Percentiles rank a stretch among this genome's conserved stretches.
phyloP scores from a whole-genome alignment of 2,329 filamentous ascomycete genomes.

The Aspergillus unguis region DNA sequence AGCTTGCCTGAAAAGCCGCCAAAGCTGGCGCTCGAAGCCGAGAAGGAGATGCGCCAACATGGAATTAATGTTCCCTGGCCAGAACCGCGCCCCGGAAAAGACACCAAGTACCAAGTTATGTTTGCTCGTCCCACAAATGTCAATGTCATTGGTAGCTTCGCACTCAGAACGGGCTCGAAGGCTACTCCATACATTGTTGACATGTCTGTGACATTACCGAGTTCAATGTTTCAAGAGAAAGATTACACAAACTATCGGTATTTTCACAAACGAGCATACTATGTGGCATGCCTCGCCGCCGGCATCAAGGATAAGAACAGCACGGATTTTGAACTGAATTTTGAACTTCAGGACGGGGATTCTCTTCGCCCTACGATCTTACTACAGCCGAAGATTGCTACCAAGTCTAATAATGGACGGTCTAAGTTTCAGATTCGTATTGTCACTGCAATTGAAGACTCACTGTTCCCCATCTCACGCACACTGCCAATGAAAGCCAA shows the following conservation, averaged over 20 bases:
- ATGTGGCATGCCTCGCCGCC: constrained; percentile 75
- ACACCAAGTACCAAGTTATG: constrained; percentile 76
- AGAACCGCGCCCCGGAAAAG: constrained; percentile 69
- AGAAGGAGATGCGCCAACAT: constrained; percentile 64
- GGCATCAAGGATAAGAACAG: constrained; percentile 60
- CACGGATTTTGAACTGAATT: constrained; percentile 57
- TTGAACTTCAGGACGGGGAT: constrained; percentile 69
- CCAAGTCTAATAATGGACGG: constrained; percentile 36
- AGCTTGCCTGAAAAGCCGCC: constrained; percentile 51
- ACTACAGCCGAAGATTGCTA: constrained; percentile 35
- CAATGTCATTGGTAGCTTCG: constrained; percentile 87
- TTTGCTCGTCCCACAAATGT: constrained; percentile 73
- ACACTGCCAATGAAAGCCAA: constrained; percentile 68
- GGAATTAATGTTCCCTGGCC: constrained; percentile 79
- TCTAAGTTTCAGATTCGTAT: constrained; percentile 65
- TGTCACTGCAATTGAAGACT: constrained; percentile 68
- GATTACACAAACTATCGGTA: constrained; percentile 91
- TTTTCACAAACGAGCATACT: constrained; percentile 92
- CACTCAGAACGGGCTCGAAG: constrained; percentile 69
- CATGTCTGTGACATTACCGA: constrained; percentile 82
- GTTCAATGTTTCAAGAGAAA: constrained; percentile 80
- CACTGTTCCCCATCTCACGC: constrained; percentile 68
- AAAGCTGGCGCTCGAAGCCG: constrained; percentile 60
- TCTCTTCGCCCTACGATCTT: constrained; percentile 67
- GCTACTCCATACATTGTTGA: constrained; percentile 61